A percentile compares a stretch with the other conserved stretches of the same genome.
phyloP scores from a whole-genome alignment of 2,329 filamentous ascomycete genomes.

The Xylariaceae sp. region DNA sequence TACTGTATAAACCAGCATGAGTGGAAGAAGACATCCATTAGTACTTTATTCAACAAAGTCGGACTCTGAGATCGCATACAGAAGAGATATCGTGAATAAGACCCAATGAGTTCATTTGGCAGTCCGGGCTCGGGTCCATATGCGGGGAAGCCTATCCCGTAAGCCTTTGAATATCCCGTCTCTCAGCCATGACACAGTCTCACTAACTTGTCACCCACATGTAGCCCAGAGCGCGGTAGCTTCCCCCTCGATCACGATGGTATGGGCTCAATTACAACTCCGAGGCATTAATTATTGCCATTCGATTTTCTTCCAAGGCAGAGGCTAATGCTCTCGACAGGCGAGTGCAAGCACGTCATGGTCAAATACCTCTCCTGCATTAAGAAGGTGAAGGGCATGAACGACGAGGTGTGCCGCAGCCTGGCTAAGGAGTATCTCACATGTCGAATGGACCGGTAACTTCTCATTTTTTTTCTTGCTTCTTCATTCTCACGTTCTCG shows the following conservation, averaged over 20 bases:
- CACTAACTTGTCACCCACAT: constrained; percentile 4
- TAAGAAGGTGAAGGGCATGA: constrained; percentile 75
- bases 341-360: constrained; percentile 92
- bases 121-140: constrained; percentile 28
- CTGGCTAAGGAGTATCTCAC: constrained; percentile 83
- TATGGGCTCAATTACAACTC: constrained; percentile 27
- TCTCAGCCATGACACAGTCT: background rate
- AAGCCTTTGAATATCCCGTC: constrained; percentile 11
- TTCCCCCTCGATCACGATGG: constrained; percentile 96
- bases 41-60: background rate
- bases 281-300: background rate
- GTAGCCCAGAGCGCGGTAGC: constrained; percentile 80
- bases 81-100: background rate
- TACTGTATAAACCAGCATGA: too few species aligned
- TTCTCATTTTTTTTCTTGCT: constrained; percentile 12
- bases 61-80: background rate
- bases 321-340: constrained; percentile 38
- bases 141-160: constrained; percentile 27
- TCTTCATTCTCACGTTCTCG: background rate
- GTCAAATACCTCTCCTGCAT: constrained; percentile 79
- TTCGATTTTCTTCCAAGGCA: background rate
- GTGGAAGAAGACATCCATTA: too few species aligned
- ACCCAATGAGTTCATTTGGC: constrained; percentile 28
- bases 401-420: constrained; percentile 77
- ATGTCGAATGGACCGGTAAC: constrained; percentile 92